phyloP scores from a whole-genome alignment of 148 eudicot species.

The Chenopodium berlandieri region DNA sequence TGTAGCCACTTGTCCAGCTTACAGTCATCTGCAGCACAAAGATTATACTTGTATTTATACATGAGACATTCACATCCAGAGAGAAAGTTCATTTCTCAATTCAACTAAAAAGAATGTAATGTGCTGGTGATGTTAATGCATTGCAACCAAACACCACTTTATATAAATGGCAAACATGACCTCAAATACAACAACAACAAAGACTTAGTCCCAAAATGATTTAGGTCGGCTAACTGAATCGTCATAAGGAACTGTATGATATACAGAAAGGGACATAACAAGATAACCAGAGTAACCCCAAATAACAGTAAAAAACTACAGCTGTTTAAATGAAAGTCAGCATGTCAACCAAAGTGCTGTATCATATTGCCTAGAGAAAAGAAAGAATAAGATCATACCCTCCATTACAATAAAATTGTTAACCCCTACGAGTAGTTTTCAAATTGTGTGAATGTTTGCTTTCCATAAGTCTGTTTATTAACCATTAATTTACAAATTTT shows the following conservation, averaged over 20 bases:
- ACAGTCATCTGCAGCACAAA: constrained; percentile 61
- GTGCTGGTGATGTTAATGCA: not conserved
- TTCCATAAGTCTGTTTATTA: too few relatives aligned
- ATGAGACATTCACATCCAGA: constrained; percentile 1
- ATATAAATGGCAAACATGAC: not conserved
- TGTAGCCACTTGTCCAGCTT: constrained; percentile 93
- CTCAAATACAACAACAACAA: too few relatives aligned
- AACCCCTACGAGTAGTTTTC: not conserved
- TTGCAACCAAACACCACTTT: constrained; percentile 7
- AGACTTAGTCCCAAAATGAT: too few relatives aligned
- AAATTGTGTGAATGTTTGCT: not conserved
- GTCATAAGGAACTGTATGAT: too few relatives aligned
- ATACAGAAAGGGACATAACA: too few relatives aligned
- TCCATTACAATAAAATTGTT: not conserved
- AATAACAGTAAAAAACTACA: not conserved
- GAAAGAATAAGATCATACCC: not conserved
- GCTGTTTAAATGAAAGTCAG: not conserved
- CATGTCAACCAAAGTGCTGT: not conserved
- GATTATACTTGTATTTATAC: not conserved
- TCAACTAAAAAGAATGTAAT: not conserved
- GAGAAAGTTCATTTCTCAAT: not conserved
- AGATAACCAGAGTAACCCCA: not conserved
- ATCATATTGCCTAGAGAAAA: not conserved
- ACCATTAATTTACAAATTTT: too few relatives aligned
- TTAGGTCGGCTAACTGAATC: too few relatives aligned